These are phyloP conservation scores for Salix udensis DNA, from an alignment of 345 rosid species.

Conservation along the genomic window DNA sequence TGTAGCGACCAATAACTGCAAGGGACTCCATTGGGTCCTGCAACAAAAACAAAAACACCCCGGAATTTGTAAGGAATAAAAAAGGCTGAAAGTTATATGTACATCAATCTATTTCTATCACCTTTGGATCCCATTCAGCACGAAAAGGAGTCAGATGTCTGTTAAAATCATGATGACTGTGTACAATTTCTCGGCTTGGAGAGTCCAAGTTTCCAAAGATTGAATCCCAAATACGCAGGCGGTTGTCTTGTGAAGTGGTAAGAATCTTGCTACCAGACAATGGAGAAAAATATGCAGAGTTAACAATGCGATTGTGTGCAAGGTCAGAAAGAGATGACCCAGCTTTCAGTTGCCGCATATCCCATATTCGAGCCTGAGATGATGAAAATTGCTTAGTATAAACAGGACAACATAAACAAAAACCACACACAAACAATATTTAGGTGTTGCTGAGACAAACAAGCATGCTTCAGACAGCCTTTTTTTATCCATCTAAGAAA, in stretches of 20 bases:
- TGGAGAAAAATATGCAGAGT: slow-evolving; percentile 95
- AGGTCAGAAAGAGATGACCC: slow-evolving; percentile 58
- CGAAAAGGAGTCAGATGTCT: slow-evolving; percentile 87
- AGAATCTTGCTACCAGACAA: slow-evolving; percentile 78
- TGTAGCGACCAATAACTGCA: slow-evolving; percentile 85
- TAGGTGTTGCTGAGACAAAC: background rate
- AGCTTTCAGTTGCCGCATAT: slow-evolving; percentile 67
- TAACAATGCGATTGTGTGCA: slow-evolving; percentile 81
- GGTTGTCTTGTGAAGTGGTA: slow-evolving; percentile 88
- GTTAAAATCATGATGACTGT: slow-evolving; percentile 97
- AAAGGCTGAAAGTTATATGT: background rate
- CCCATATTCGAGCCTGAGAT: slow-evolving; percentile 90
- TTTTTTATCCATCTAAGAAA: background rate
- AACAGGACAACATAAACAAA: slow-evolving; percentile 1
- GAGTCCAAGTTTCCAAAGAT: slow-evolving; percentile 69
- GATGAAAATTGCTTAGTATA: slow-evolving; percentile 4
- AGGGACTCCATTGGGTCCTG: slow-evolving; percentile 92
- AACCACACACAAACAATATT: background rate
- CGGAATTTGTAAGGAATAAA: background rate
- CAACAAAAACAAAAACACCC: slow-evolving; percentile 1
- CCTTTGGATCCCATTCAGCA: slow-evolving; percentile 99
- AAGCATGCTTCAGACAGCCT: background rate
- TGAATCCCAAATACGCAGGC: slow-evolving; percentile 88
- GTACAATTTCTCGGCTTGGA: slow-evolving; percentile 96
- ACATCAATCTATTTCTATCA: slow-evolving; percentile 13